phyloP scores from a whole-genome alignment of 306 rosid genomes.

The Prosopis cineraria region DNA sequence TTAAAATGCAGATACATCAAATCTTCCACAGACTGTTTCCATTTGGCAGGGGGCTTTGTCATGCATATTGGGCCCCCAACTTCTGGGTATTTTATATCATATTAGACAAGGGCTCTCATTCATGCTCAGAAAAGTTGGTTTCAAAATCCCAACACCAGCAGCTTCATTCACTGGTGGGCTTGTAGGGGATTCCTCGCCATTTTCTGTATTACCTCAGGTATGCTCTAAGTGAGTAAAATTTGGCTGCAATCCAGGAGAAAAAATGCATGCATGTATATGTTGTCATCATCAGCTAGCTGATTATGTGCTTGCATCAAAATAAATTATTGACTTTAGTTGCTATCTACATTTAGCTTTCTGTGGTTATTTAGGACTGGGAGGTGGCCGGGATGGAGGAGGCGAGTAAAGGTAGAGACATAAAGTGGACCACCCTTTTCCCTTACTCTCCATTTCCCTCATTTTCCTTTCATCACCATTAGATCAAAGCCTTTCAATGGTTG shows the following conservation, averaged over 20 bases:
- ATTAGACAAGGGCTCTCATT: slow-evolving; percentile 77
- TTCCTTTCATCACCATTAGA: too few species aligned
- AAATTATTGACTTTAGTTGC: slow-evolving; percentile 20
- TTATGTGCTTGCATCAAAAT: slow-evolving; percentile 10
- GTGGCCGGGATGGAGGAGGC: neutral
- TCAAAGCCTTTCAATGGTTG: too few species aligned
- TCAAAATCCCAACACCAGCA: slow-evolving; percentile 53
- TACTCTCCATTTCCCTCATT: too few species aligned
- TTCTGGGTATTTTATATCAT: slow-evolving; percentile 91
- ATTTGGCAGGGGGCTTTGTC: slow-evolving; percentile 98
- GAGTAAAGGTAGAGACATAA: neutral
- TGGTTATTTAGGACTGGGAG: neutral
- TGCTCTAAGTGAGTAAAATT: slow-evolving; percentile 16
- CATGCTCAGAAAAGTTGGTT: slow-evolving; percentile 69
- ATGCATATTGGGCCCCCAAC: slow-evolving; percentile 98
- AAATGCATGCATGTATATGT: neutral
- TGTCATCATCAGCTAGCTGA: slow-evolving; percentile 22
- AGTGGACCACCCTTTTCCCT: neutral
- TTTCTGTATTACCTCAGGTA: slow-evolving; percentile 83
- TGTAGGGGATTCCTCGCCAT: slow-evolving; percentile 83
- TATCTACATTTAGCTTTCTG: slow-evolving; percentile 2
- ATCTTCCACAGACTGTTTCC: slow-evolving; percentile 80
- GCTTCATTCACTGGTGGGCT: slow-evolving; percentile 91
- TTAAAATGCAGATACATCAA: slow-evolving; percentile 73
- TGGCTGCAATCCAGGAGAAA: neutral